Base-by-base conservation (phyloP, 352 stramenopile species). In the Globisporangium camurandrum region DNA sequence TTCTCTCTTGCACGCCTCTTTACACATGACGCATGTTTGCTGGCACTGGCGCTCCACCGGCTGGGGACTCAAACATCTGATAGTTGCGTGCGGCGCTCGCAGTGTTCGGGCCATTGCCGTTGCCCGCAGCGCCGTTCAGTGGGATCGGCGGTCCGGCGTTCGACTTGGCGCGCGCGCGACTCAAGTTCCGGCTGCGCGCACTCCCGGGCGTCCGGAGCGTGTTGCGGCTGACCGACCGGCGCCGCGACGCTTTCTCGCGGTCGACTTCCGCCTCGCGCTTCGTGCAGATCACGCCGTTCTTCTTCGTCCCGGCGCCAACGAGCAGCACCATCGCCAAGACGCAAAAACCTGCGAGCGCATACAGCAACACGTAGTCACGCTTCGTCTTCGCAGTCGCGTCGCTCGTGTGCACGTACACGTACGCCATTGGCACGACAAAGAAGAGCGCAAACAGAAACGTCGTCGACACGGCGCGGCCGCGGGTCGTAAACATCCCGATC, bases 371-470 rank as follows among this genome's bases (percentile, higher is more conserved):
- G 46, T 80, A 78, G 52, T 86, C 74, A n/a, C n/a, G n/a, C n/a
- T n/a, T n/a, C 28, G 70, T 69, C 19, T 54, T 48, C 20, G 57
- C 53, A n/a, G 75, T 55, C 12, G 61, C 51, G 34, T 71, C 56
- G 41, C 6, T 34, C 28, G 28, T 34, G 28, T 34, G 28, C 28
- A 34, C 11, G 28, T 34, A 34, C 28, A 34, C 28, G 28, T 34
- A 58, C 19, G 56, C 62, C 30, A 86, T 57, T 0, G 78, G 78
- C 48, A 85, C 20, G 37, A 82, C 37, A 58, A 89, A 92, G 50
- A 87, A 92, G n/a, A 89, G 24, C 57, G 75, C 69, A 50, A 87
- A 92, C 50, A 81, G 76, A 27, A 79, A 43, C 10, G 75, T 85
- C 57, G 79, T 71, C 36, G 77, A 82, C 31, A 86, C 42, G 6